These are phyloP conservation scores for Mortierella claussenii DNA, from an alignment of 192 early-diverging fungal genomes.

Conservation along the genomic window DNA sequence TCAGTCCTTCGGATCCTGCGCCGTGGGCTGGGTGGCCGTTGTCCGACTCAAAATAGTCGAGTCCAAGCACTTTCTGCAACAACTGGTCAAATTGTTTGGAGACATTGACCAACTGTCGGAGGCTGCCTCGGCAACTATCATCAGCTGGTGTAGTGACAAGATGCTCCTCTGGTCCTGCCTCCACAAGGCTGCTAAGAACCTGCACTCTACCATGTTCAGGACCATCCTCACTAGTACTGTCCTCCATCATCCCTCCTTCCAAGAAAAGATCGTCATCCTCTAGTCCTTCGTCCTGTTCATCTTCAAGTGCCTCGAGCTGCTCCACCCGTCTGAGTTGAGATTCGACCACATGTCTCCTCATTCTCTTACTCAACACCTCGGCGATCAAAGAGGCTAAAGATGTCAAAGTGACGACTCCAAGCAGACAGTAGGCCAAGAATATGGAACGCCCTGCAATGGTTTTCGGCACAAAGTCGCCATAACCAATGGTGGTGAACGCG, in stretches of 20 bases:
- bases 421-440: constrained; percentile 26
- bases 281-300: too few relatives aligned
- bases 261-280: too few relatives aligned
- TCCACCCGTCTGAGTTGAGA: too few relatives aligned
- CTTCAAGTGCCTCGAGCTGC: too few relatives aligned
- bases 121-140: constrained; percentile 11
- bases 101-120: constrained; percentile 19
- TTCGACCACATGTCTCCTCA: constrained; percentile 35
- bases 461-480: constrained; percentile 23
- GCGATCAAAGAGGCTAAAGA: constrained; percentile 38
- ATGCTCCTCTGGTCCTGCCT: neutral
- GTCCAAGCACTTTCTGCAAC: constrained; percentile 28
- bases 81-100: constrained; percentile 18
- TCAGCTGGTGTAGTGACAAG: neutral
- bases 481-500: constrained; percentile 38
- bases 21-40: too few relatives aligned
- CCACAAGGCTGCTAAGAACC: too few relatives aligned
- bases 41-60: neutral
- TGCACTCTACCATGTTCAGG: too few relatives aligned
- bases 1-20: too few relatives aligned
- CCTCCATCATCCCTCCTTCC: too few relatives aligned
- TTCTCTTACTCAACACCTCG: constrained; percentile 27
- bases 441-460: constrained; percentile 16
- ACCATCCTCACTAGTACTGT: too few relatives aligned
- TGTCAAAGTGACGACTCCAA: constrained; percentile 33